A percentile compares a stretch with the other conserved stretches of the same genome.
phyloP scores from a whole-genome alignment of 805 yeast genomes.

The Hyphopichia homilentoma region DNA sequence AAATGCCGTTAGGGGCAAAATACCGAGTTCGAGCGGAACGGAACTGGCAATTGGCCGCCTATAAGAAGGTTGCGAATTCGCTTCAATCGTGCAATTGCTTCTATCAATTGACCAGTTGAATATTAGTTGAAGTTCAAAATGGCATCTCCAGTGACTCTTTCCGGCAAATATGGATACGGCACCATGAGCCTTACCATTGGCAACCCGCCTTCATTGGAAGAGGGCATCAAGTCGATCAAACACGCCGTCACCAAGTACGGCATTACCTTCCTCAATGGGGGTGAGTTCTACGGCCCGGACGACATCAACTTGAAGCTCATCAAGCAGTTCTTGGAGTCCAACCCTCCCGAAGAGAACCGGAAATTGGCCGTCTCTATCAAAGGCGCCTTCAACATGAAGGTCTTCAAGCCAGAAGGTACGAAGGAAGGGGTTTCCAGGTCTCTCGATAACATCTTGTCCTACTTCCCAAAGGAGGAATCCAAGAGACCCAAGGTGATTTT shows the following conservation, averaged over 20 bases:
- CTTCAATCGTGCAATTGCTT: too few species aligned
- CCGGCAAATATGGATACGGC: conserved; percentile 59
- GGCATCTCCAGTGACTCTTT: too few species aligned
- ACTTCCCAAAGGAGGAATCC: conserved; percentile 22
- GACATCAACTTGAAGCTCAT: conserved; percentile 53
- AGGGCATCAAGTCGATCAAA: conserved; percentile 52
- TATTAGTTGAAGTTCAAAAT: too few species aligned
- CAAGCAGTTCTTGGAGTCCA: conserved; percentile 47
- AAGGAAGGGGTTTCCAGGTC: conserved; percentile 44
- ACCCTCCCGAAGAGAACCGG: conserved; percentile 51
- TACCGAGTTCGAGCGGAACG: too few species aligned
- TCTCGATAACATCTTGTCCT: conserved; percentile 39
- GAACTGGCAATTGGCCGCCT: too few species aligned
- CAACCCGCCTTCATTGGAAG: conserved; percentile 48
- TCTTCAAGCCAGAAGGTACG: conserved; percentile 47
- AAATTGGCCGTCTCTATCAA: conserved; percentile 63
- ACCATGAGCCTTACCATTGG: conserved; percentile 75
- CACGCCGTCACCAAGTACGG: conserved; percentile 34
- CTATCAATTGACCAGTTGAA: too few species aligned
- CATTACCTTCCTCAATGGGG: conserved; percentile 60
- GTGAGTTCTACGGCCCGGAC: conserved; percentile 70
- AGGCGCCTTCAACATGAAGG: conserved; percentile 49
- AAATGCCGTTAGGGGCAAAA: too few species aligned
- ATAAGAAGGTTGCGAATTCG: too few species aligned
- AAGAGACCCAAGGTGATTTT: conserved; percentile 45